Evolutionary conservation across 192 early-diverging fungal species (phyloP).

Genomic region (Obelidium mucronatum): DNA sequence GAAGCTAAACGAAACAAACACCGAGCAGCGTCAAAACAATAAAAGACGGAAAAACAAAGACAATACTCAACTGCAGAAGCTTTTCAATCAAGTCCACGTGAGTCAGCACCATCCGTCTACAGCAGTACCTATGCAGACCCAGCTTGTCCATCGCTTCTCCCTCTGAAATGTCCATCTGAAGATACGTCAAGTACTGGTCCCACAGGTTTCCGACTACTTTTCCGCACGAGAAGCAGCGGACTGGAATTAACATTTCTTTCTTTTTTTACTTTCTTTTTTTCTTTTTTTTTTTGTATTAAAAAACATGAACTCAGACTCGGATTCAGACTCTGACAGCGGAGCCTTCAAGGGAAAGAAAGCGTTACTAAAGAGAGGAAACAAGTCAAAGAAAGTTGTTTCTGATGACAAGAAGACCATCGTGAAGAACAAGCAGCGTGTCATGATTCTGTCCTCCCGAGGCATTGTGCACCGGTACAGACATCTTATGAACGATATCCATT

Average conservation of each 20-base stretch:
- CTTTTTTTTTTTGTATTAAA: background rate
- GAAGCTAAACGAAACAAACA: background rate
- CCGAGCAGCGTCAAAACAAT: background rate
- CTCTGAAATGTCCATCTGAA: conserved; percentile 53
- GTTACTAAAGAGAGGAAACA: conserved; percentile 17
- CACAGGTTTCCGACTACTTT: conserved; percentile 99
- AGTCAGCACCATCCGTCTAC: conserved; percentile 96
- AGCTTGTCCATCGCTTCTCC: conserved; percentile 63
- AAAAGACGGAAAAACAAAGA: background rate
- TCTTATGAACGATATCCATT: conserved; percentile 86
- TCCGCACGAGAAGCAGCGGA: conserved; percentile 96
- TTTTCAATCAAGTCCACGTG: conserved; percentile 99
- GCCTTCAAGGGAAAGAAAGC: conserved; percentile 27
- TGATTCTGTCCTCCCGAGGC: conserved; percentile 89
- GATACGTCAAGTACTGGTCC: conserved; percentile 85
- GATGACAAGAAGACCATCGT: conserved; percentile 4
- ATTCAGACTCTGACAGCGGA: conserved; percentile 5
- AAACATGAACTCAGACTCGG: background rate
- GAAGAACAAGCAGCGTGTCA: conserved; percentile 90
- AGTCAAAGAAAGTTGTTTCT: conserved; percentile 15
- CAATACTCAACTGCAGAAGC: conserved; percentile 76
- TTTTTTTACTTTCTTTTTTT: conserved; percentile 24
- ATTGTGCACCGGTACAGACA: conserved; percentile 91
- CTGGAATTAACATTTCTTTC: conserved; percentile 91
- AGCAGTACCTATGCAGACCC: conserved; percentile 86